These are phyloP conservation scores for Ilyonectria mors-panacis DNA, from an alignment of 2,329 filamentous ascomycete genomes.

Conservation along the genomic window DNA sequence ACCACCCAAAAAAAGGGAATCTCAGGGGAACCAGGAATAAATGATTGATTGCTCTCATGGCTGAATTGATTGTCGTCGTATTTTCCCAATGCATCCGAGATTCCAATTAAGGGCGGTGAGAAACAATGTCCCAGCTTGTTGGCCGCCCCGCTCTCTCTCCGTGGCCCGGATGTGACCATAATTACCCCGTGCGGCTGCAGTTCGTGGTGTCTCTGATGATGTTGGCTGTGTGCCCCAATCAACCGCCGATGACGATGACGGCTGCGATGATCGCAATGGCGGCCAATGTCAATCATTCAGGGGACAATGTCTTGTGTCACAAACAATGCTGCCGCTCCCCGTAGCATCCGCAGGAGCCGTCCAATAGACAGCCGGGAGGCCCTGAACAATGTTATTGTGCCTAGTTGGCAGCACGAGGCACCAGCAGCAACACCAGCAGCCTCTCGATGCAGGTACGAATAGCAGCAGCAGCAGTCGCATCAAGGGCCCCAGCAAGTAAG, in stretches of 20 bases:
- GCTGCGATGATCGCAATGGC: constrained; percentile 24
- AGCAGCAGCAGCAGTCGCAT: not conserved
- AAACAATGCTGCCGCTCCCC: not conserved
- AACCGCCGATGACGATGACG: constrained; percentile 1
- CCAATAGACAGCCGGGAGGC: not conserved
- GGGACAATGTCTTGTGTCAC: not conserved
- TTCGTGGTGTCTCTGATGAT: not conserved
- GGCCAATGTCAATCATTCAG: constrained; percentile 24
- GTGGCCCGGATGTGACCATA: not conserved
- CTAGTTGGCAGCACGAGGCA: not conserved
- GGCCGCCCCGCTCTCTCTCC: constrained; percentile 1
- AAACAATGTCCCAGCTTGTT: constrained; percentile 1
- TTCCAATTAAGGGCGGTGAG: constrained; percentile 2
- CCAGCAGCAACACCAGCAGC: not conserved
- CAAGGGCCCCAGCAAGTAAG: not conserved
- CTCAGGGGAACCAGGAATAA: not conserved
- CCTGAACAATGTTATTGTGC: not conserved
- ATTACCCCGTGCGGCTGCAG: not conserved
- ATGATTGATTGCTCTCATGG: not conserved
- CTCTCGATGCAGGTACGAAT: not conserved
- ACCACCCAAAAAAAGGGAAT: not conserved
- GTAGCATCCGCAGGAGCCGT: not conserved
- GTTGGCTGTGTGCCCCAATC: not conserved
- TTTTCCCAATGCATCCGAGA: not conserved
- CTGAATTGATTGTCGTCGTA: not conserved